These are phyloP conservation scores for Trichosporon coremiiforme DNA, from an alignment of 1,284 basidiomycete genomes.

Conservation along the genomic window DNA sequence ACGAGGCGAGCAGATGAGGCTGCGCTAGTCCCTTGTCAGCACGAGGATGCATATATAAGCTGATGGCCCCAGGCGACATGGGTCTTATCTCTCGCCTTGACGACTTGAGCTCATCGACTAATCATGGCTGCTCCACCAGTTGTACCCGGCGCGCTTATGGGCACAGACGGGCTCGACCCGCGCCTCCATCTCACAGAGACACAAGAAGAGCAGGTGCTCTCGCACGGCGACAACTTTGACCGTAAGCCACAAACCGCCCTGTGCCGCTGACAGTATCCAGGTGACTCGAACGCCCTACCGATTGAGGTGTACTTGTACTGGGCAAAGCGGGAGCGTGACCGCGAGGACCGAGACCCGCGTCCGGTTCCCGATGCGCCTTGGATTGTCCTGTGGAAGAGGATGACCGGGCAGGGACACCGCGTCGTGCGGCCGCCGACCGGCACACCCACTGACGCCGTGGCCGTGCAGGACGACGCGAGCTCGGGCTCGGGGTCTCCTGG, in stretches of 20 bases:
- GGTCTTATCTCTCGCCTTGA: too few relatives aligned
- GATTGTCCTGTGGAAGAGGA: slow-evolving; percentile 21
- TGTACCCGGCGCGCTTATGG: neutral
- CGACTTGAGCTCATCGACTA: neutral
- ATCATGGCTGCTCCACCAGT: neutral
- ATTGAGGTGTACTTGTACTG: slow-evolving; percentile 33
- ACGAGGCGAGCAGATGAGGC: too few relatives aligned
- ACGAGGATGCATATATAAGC: too few relatives aligned
- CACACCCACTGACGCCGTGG: neutral
- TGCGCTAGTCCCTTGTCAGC: too few relatives aligned
- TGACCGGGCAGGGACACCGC: slow-evolving; percentile 10
- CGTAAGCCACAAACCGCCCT: neutral
- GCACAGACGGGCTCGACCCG: neutral
- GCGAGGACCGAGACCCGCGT: slow-evolving; percentile 28
- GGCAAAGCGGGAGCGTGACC: slow-evolving; percentile 25
- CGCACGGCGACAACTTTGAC: neutral
- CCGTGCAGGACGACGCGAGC: neutral
- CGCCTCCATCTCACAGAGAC: neutral
- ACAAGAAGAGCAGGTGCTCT: neutral
- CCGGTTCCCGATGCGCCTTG: slow-evolving; percentile 31
- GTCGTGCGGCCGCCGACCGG: neutral
- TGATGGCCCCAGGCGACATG: too few relatives aligned
- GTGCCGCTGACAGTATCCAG: neutral
- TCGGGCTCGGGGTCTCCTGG: neutral
- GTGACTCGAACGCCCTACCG: slow-evolving; percentile 18